Conservation (phyloP, 2,329 filamentous ascomycete genomes). For the Colletotrichum karsti region DNA sequence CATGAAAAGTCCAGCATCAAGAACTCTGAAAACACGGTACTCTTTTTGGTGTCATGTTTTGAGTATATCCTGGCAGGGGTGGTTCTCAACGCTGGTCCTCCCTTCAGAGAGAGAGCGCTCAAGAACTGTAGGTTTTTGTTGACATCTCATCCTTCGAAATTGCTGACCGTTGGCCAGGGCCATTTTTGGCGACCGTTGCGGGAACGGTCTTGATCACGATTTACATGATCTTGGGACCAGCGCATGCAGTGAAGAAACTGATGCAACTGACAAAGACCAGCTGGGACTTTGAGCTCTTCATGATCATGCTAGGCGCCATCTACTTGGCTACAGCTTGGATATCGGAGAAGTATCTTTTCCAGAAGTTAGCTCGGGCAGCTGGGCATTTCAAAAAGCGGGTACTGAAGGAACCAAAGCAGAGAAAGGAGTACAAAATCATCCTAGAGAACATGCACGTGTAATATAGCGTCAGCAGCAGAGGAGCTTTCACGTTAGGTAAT, state of each 20-base stretch:
- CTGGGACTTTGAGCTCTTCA: conserved; percentile 74
- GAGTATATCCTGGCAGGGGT: conserved; percentile 94
- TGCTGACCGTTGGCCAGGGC: conserved; percentile 60
- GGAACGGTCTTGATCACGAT: conserved; percentile 72
- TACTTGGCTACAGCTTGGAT: conserved; percentile 77
- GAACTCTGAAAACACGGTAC: conserved; percentile 91
- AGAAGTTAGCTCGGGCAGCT: conserved; percentile 71
- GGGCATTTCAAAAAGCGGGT: conserved; percentile 69
- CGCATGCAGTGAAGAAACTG: conserved; percentile 70
- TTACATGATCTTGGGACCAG: conserved; percentile 84
- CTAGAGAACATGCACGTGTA: conserved; percentile 66
- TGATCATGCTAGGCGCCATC: conserved; percentile 74
- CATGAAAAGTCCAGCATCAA: conserved; percentile 83
- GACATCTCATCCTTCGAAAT: background rate
- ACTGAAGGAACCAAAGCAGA: conserved; percentile 72
- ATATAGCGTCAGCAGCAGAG: background rate
- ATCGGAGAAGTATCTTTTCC: conserved; percentile 77
- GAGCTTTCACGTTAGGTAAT: background rate
- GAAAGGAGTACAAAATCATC: conserved; percentile 89
- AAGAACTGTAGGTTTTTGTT: conserved; percentile 74
- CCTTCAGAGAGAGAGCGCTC: conserved; percentile 83
- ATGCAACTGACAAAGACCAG: conserved; percentile 91
- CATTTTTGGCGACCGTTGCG: conserved; percentile 82
- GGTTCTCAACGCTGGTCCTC: conserved; percentile 88
- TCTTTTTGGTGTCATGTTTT: conserved; percentile 92